Evolutionary conservation across 2,329 filamentous ascomycete species (phyloP).

Genomic region (Beauveria rudraprayagi): DNA sequence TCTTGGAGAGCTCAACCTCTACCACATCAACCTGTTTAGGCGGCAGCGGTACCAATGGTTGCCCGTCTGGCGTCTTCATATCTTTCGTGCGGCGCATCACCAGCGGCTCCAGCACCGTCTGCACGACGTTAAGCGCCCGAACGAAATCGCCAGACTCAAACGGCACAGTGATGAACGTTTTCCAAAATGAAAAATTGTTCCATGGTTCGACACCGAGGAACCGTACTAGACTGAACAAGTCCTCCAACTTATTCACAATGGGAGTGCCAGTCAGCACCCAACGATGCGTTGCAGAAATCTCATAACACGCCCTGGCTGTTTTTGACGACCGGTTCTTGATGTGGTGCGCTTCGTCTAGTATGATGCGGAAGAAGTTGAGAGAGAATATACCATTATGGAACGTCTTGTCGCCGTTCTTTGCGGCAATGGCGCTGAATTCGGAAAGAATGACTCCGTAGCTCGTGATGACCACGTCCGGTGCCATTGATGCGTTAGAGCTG

Average conservation of each 20-base stretch:
- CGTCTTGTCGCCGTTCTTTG: conserved; percentile 56
- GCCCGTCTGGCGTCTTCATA: conserved; percentile 88
- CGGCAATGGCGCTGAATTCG: conserved; percentile 66
- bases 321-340: conserved; percentile 91
- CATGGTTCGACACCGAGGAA: conserved; percentile 94
- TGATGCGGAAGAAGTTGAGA: conserved; percentile 87
- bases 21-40: conserved; percentile 77
- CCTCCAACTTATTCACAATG: conserved; percentile 92
- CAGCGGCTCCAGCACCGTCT: conserved; percentile 92
- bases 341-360: conserved; percentile 88
- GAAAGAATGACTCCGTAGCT: conserved; percentile 90
- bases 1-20: conserved; percentile 72
- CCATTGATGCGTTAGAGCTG: conserved; percentile 60
- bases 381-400: conserved; percentile 75
- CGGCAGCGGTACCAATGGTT: conserved; percentile 69
- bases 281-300: conserved; percentile 73
- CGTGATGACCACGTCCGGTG: conserved; percentile 87
- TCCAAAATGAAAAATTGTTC: conserved; percentile 99
- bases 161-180: conserved; percentile 94
- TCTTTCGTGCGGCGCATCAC: conserved; percentile 93
- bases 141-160: conserved; percentile 96
- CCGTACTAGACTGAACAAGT: conserved; percentile 85
- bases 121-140: conserved; percentile 88
- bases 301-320: conserved; percentile 90
- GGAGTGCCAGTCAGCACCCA: conserved; percentile 95